A percentile compares a stretch with the other conserved stretches of the same genome.
Conservation (phyloP, 139 green algal species). For the Edaphochlamys debaryana region DNA sequence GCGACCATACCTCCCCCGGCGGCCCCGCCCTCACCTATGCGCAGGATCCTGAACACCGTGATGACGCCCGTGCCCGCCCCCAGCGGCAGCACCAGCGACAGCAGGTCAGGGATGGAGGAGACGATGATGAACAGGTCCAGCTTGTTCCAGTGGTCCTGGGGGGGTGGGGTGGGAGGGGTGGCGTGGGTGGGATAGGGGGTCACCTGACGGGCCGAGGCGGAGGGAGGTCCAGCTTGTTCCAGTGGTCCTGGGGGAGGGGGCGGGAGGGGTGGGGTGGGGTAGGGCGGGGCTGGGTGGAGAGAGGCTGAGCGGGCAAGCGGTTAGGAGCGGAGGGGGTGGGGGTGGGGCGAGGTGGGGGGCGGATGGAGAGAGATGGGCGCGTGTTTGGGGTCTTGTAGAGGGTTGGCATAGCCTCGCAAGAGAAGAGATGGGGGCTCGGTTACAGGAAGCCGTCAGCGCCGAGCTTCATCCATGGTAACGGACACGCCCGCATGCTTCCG, state of each 20-base stretch:
- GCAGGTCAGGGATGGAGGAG: slow-evolving; percentile 52
- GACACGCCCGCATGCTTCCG: no score
- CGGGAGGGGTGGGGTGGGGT: not conserved
- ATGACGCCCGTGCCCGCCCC: slow-evolving; percentile 20
- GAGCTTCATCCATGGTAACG: no score
- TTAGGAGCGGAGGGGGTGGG: no score
- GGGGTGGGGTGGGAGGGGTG: not conserved
- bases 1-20: not conserved
- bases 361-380: no score
- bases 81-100: slow-evolving; percentile 32
- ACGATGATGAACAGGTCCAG: slow-evolving; percentile 67
- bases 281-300: not conserved
- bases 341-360: no score
- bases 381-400: no score
- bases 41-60: slow-evolving; percentile 40
- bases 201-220: not conserved
- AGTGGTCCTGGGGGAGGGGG: slow-evolving; percentile 23
- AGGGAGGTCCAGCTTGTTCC: slow-evolving; percentile 71
- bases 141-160: slow-evolving; percentile 60
- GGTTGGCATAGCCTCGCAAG: no score
- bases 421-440: no score
- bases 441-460: no score
- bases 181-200: not conserved
- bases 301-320: no score
- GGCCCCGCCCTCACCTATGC: slow-evolving; percentile 1